A percentile compares a stretch with the other conserved stretches of the same genome.
phyloP scores from a whole-genome alignment of 768 basidiomycete species.

The Suillus americanus region DNA sequence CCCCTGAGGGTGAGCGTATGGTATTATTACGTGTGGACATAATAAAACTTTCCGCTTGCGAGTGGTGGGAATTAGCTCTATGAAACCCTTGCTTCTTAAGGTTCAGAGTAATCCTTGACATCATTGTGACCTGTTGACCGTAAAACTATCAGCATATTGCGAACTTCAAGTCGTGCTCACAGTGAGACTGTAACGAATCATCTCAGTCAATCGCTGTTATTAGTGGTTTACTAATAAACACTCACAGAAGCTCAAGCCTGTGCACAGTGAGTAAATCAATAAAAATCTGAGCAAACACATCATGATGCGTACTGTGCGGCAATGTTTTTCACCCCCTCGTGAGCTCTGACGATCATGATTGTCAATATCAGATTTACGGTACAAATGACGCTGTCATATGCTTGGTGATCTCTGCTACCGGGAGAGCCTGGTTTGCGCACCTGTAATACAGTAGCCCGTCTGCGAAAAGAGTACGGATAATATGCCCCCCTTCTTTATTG shows the following conservation, averaged over 20 bases:
- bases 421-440: constrained; percentile 13
- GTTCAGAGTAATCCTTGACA: constrained; percentile 67
- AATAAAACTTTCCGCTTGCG: not conserved
- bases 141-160: not conserved
- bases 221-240: constrained; percentile 4
- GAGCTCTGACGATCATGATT: constrained; percentile 36
- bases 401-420: not conserved
- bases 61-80: not conserved
- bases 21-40: not conserved
- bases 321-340: constrained; percentile 33
- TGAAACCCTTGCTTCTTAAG: constrained; percentile 40
- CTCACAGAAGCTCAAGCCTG: constrained; percentile 42
- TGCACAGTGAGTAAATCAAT: not conserved
- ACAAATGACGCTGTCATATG: constrained; percentile 35
- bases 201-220: constrained; percentile 38
- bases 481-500: constrained; percentile 15
- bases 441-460: constrained; percentile 39
- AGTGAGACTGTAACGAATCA: constrained; percentile 24
- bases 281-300: not conserved
- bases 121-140: constrained; percentile 52
- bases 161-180: constrained; percentile 10
- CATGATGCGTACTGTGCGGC: constrained; percentile 32
- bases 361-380: constrained; percentile 37
- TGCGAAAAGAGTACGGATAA: constrained; percentile 26
- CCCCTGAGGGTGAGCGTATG: not conserved